Evolutionary conservation across 805 yeast genomes (phyloP).

Genomic region (Hanseniaspora vineae): DNA sequence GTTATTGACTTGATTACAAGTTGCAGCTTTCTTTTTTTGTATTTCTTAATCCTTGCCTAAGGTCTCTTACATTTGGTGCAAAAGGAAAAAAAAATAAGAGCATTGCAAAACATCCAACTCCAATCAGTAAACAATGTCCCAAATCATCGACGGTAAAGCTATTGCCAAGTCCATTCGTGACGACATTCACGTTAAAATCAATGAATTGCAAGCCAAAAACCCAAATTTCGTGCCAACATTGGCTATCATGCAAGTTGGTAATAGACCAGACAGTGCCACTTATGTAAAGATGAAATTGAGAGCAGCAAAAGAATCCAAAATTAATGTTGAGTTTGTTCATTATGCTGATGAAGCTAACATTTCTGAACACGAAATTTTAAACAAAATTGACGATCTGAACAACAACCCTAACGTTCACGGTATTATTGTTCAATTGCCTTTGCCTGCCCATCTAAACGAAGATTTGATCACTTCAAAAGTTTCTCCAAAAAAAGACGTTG

Average conservation of each 20-base stretch:
- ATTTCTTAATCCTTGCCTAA: too few relatives aligned
- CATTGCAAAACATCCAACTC: too few relatives aligned
- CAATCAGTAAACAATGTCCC: background rate
- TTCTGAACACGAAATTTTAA: slow-evolving; percentile 46
- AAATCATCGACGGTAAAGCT: slow-evolving; percentile 44
- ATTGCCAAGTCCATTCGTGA: slow-evolving; percentile 41
- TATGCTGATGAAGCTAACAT: slow-evolving; percentile 40
- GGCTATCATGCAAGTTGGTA: slow-evolving; percentile 82
- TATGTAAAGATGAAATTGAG: slow-evolving; percentile 86
- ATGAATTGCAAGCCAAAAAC: slow-evolving; percentile 27
- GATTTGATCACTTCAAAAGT: slow-evolving; percentile 70
- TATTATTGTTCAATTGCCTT: slow-evolving; percentile 77
- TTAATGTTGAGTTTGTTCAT: slow-evolving; percentile 51
- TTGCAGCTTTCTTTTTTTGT: too few relatives aligned
- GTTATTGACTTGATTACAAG: too few relatives aligned
- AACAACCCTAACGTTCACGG: slow-evolving; percentile 74
- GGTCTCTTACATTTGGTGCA: too few relatives aligned
- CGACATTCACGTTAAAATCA: slow-evolving; percentile 38
- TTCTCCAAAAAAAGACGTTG: slow-evolving; percentile 78
- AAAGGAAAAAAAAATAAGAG: background rate
- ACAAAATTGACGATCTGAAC: slow-evolving; percentile 50
- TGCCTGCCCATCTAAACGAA: slow-evolving; percentile 73
- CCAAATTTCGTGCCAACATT: slow-evolving; percentile 59
- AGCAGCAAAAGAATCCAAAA: slow-evolving; percentile 77
- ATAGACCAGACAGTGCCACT: slow-evolving; percentile 79